These are phyloP conservation scores for Trichothecium sympodiale DNA, from an alignment of 2,329 filamentous ascomycete species.

Conservation along the genomic window DNA sequence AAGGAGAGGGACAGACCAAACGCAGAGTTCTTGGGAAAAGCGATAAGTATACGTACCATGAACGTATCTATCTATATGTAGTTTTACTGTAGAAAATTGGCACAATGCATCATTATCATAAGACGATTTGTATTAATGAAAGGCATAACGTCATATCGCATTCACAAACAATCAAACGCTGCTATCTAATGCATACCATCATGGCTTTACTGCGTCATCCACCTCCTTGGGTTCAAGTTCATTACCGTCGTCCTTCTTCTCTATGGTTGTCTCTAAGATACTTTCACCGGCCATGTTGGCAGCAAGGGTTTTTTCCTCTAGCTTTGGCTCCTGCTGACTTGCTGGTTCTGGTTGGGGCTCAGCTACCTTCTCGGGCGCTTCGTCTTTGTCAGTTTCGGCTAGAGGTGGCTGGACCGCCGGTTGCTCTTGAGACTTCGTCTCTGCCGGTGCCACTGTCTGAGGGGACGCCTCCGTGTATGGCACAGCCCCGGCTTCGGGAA, in stretches of 20 bases:
- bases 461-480: background rate
- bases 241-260: slow-evolving; percentile 20
- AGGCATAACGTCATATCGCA: background rate
- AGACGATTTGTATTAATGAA: no score
- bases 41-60: slow-evolving; percentile 1
- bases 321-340: slow-evolving; percentile 4
- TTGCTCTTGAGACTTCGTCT: background rate
- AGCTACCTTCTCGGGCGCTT: background rate
- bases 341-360: background rate
- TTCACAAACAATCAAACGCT: background rate
- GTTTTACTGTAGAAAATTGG: background rate
- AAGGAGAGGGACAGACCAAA: slow-evolving; percentile 18
- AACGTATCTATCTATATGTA: background rate
- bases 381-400: background rate
- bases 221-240: slow-evolving; percentile 23
- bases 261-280: slow-evolving; percentile 25
- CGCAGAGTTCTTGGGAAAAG: slow-evolving; percentile 11
- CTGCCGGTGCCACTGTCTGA: no score
- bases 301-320: slow-evolving; percentile 23
- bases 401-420: slow-evolving; percentile 2
- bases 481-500: background rate
- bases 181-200: slow-evolving; percentile 3
- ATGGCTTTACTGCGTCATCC: slow-evolving; percentile 21
- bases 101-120: background rate
- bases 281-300: slow-evolving; percentile 32